Percentiles rank a stretch among this genome's conserved stretches.
These are phyloP conservation scores for Avena eriantha DNA, from an alignment of 176 grass and related monocot genomes.

Conservation along the genomic window DNA sequence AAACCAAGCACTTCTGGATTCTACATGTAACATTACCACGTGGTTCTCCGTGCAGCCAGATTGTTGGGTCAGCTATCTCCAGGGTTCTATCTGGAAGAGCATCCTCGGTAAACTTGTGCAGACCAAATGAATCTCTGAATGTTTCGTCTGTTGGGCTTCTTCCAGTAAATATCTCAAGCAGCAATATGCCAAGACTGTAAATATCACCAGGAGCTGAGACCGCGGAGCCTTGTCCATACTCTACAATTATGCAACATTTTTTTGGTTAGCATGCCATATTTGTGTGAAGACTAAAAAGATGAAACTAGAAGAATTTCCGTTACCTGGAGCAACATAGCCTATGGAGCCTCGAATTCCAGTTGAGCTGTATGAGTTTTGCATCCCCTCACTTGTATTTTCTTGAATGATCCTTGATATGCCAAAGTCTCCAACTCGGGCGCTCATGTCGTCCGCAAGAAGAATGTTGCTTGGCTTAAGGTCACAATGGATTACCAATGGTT, in stretches of 20 bases:
- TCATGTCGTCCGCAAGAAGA: background rate
- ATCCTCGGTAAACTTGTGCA: background rate
- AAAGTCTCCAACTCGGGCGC: background rate
- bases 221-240: conserved; percentile 1
- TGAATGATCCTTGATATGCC: background rate
- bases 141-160: background rate
- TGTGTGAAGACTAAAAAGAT: background rate
- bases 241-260: conserved; percentile 1
- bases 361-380: background rate
- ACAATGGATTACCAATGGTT: background rate
- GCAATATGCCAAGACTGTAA: conserved; percentile 22
- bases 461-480: background rate
- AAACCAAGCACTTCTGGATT: background rate
- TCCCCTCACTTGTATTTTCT: background rate
- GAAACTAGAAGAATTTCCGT: background rate
- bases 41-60: background rate
- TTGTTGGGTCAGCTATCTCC: conserved; percentile 16
- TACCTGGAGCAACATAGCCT: background rate
- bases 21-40: background rate
- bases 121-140: background rate
- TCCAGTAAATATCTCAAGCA: conserved; percentile 24
- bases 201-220: background rate
- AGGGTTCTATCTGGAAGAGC: background rate
- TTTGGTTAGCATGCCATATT: background rate
- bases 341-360: background rate